Evolutionary conservation across 352 stramenopile genomes (phyloP), one percentile per base, ranked within the genome.

Genomic region (Phytophthora hybrid): DNA sequence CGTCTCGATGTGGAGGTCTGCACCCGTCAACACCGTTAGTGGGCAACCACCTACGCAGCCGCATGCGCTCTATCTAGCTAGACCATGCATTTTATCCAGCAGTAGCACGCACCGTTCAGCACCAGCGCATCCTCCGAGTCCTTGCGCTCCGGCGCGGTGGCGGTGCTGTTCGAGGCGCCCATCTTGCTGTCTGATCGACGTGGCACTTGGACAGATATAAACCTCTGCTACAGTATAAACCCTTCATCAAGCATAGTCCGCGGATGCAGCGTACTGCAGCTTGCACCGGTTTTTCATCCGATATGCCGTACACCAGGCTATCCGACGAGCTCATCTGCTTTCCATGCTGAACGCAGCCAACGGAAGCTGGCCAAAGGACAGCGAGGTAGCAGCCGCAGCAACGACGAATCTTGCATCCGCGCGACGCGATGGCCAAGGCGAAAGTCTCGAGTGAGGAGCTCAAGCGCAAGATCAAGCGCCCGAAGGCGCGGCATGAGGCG

Each of bases 1-100:
- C 41, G 85, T 92, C 73, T 97, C 89, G 47, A 95, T 88, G 77
- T 94, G 75, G 10, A 81, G 55, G 52, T 85, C 78, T 82, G 55
- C 41, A 37, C 46, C 16, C 41, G 16, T 46, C 37, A n/a, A 59
- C 14, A 9, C n/a, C 49, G 51, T 72, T n/a, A 74, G 55, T 55
- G 29, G 13, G 19, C 59, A 51, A 16, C 52, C 14, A 16, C 14
- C 46, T 26, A 57, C 9, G 9, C 37, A 59, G n/a, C 34, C 19
- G 7, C 53, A 69, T 51, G 39, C 39, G 16, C 2, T 44, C 37
- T 46, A n/a, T 5, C 13, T 10, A 13, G 10, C 34, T 41, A 37
- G 18, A n/a, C 2, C n/a, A n/a, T 1, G n/a, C 44, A 53, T 10
- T 31, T 2, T 8, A 34, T 9, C 34, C 34, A 34, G 13, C 37